Conservation (phyloP, 371 early-diverging fungal species). For the Astathelohania contejeani region DNA sequence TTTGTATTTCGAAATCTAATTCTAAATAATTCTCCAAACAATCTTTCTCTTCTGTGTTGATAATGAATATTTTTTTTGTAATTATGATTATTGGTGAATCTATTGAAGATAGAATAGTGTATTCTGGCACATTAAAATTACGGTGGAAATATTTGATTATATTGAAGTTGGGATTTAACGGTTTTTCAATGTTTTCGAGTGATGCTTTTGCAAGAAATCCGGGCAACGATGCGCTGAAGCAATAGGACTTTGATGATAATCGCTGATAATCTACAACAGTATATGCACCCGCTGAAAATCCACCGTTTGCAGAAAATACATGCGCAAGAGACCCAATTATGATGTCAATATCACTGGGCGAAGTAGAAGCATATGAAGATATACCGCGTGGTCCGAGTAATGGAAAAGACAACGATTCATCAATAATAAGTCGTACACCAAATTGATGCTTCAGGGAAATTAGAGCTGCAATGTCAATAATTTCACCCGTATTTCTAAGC, state of each 20-base stretch:
- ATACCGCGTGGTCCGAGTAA: conserved; percentile 70
- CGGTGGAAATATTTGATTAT: conserved; percentile 3
- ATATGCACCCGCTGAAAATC: conserved; percentile 73
- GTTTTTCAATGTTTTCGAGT: conserved; percentile 60
- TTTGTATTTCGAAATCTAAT: neutral
- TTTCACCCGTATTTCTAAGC: conserved; percentile 75
- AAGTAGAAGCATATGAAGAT: conserved; percentile 65
- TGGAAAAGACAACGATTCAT: conserved; percentile 81
- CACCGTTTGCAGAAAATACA: conserved; percentile 70
- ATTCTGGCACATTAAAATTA: conserved; percentile 8
- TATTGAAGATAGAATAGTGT: conserved; percentile 19
- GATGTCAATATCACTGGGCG: conserved; percentile 69
- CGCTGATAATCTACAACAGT: conserved; percentile 81
- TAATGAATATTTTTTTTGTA: neutral
- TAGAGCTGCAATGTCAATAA: conserved; percentile 66
- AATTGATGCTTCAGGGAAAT: conserved; percentile 73
- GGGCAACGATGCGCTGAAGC: conserved; percentile 92
- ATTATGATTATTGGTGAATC: conserved; percentile 29
- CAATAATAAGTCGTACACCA: conserved; percentile 86
- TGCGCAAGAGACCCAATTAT: conserved; percentile 72
- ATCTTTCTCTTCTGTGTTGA: neutral
- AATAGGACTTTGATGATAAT: conserved; percentile 74
- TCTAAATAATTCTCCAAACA: no score
- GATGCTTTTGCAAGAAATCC: conserved; percentile 75
- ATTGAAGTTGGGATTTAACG: conserved; percentile 5